Conservation (phyloP, 1,284 basidiomycete genomes). For the Wallemia hederae region DNA sequence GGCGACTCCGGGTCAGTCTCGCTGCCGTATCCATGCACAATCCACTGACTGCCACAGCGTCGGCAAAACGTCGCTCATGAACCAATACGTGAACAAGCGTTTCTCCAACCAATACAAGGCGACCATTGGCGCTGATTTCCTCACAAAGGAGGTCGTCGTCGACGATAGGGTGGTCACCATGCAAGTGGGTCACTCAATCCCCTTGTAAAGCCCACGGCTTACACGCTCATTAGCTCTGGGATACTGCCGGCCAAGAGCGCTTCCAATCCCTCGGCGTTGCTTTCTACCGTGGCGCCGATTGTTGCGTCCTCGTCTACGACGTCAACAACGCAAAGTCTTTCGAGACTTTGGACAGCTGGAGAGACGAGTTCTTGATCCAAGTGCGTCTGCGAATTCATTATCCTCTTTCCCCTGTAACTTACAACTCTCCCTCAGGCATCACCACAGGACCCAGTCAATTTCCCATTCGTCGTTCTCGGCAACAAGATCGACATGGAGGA, state of each 20-base stretch:
- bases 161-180: constrained; percentile 95
- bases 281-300: constrained; percentile 96
- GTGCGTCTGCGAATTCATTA: constrained; percentile 10
- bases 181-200: constrained; percentile 34
- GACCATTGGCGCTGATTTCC: constrained; percentile 38
- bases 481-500: constrained; percentile 99
- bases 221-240: constrained; percentile 44
- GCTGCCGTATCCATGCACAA: constrained; percentile 3
- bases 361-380: constrained; percentile 84
- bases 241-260: constrained; percentile 94
- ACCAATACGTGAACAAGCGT: constrained; percentile 99
- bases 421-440: constrained; percentile 32
- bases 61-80: constrained; percentile 99
- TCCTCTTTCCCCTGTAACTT: background rate
- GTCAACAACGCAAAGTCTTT: constrained; percentile 97
- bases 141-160: constrained; percentile 96
- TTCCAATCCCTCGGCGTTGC: constrained; percentile 97
- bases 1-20: constrained; percentile 72
- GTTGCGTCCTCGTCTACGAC: constrained; percentile 96
- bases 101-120: constrained; percentile 99
- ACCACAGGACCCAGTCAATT: constrained; percentile 94
- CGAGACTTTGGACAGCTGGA: constrained; percentile 88
- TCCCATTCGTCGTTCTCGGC: constrained; percentile 90
- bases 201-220: constrained; percentile 2
- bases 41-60: constrained; percentile 27